Percentiles rank a stretch among this genome's conserved stretches.
These are phyloP conservation scores for Hymenoscyphus linearis DNA, from an alignment of 2,329 filamentous ascomycete genomes.

Conservation along the genomic window DNA sequence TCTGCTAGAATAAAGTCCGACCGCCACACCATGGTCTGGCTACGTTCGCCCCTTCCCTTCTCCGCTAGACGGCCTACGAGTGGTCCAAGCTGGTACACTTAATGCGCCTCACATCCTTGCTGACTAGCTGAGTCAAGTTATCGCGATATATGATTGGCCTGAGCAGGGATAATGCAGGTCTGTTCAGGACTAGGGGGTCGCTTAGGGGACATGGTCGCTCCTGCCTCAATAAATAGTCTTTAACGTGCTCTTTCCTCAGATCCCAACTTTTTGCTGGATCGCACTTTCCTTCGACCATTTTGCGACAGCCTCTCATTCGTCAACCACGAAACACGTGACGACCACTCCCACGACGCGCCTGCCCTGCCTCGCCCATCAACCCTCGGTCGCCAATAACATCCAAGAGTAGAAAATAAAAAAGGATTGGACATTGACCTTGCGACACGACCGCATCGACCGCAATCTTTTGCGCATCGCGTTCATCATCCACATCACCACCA, in stretches of 20 bases:
- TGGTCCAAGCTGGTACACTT: neutral
- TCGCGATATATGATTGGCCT: neutral
- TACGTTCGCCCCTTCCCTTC: neutral
- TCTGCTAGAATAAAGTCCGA: neutral
- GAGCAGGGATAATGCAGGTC: neutral
- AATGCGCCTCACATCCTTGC: neutral
- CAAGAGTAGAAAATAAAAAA: neutral
- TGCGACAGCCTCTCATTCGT: neutral
- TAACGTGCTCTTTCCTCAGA: neutral
- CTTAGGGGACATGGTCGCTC: neutral
- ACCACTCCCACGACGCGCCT: neutral
- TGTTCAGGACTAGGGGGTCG: neutral
- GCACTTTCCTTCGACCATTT: constrained; percentile 1
- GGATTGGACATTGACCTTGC: neutral
- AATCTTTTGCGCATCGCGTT: neutral
- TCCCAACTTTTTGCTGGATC: constrained; percentile 1
- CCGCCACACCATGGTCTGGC: neutral
- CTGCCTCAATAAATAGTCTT: constrained; percentile 1
- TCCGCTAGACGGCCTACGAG: neutral
- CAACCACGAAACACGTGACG: constrained; percentile 1
- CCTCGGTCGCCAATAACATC: neutral
- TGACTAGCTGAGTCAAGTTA: neutral
- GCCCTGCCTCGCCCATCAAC: neutral
- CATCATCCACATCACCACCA: neutral
- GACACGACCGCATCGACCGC: neutral